Evolutionary conservation across 2,329 filamentous ascomycete genomes (phyloP).

Genomic region (Atkinsonella texensis): DNA sequence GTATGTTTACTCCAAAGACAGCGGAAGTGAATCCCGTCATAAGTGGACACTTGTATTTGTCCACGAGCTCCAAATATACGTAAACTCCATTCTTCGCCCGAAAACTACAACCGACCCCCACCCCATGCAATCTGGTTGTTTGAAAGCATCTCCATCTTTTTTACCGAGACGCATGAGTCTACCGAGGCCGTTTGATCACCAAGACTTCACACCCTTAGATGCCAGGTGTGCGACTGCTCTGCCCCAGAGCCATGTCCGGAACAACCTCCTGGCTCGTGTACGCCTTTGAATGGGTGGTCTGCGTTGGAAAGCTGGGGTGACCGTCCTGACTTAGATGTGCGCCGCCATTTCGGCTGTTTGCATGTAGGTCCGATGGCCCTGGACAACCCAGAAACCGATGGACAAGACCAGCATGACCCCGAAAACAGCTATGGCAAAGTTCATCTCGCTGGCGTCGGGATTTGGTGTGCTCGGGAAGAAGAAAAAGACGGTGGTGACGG

Average conservation of each 20-base stretch:
- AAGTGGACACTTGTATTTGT: background rate
- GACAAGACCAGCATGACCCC: slow-evolving; percentile 40
- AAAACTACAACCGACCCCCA: background rate
- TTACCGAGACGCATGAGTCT: background rate
- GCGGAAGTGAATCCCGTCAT: background rate
- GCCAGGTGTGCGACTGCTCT: background rate
- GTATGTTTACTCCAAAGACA: background rate
- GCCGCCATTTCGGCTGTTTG: slow-evolving; percentile 10
- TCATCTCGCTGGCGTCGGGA: slow-evolving; percentile 38
- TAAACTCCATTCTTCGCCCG: background rate
- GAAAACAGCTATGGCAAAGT: slow-evolving; percentile 45
- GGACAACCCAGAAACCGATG: slow-evolving; percentile 36
- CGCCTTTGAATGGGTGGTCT: background rate
- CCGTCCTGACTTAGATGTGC: slow-evolving; percentile 3
- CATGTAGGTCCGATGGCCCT: slow-evolving; percentile 25
- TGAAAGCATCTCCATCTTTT: too few relatives aligned
- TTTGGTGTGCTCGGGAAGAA: slow-evolving; percentile 37
- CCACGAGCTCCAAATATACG: background rate
- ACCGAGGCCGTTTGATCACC: background rate
- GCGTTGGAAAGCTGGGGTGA: background rate
- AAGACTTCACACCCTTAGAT: background rate
- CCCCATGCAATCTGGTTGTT: background rate
- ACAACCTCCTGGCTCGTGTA: background rate
- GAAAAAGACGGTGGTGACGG: slow-evolving; percentile 41
- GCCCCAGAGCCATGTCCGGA: background rate